These are phyloP conservation scores for Tetrahymena elliotti DNA, from an alignment of 73 alveolate genomes.

Conservation along the genomic window DNA sequence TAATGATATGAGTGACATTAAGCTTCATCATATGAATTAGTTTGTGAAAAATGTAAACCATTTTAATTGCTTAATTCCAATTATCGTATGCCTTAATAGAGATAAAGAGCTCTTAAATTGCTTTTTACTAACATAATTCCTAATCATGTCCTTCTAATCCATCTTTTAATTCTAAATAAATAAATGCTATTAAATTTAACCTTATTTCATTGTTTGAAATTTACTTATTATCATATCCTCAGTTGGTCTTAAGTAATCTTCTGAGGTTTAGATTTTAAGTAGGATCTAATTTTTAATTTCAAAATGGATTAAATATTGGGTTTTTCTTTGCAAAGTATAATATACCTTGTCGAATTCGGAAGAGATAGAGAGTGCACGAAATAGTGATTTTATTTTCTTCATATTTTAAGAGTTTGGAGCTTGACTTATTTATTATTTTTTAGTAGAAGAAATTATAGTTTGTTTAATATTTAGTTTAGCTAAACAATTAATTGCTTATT, in stretches of 20 bases:
- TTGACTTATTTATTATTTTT: not conserved
- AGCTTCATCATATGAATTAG: not conserved
- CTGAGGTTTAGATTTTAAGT: not conserved
- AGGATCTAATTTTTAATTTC: not conserved
- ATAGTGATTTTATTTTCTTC: not conserved
- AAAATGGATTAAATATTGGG: not conserved
- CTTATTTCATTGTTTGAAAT: not conserved
- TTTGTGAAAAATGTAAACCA: not conserved
- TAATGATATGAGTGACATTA: not conserved
- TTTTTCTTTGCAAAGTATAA: not conserved
- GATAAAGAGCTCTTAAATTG: not conserved
- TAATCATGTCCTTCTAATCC: not conserved
- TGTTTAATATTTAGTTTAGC: not conserved
- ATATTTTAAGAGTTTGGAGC: not conserved
- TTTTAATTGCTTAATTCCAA: not conserved
- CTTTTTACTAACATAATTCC: not conserved
- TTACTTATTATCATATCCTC: not conserved
- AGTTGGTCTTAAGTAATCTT: not conserved
- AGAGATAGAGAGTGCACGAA: not conserved
- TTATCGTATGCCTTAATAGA: not conserved
- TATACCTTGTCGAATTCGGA: not conserved
- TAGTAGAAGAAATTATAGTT: too few species aligned
- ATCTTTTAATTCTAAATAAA: not conserved
- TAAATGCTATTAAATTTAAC: not conserved
- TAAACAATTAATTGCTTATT: too few species aligned